phyloP scores from a whole-genome alignment of 2,329 filamentous ascomycete genomes.

The Ilyonectria sp. region DNA sequence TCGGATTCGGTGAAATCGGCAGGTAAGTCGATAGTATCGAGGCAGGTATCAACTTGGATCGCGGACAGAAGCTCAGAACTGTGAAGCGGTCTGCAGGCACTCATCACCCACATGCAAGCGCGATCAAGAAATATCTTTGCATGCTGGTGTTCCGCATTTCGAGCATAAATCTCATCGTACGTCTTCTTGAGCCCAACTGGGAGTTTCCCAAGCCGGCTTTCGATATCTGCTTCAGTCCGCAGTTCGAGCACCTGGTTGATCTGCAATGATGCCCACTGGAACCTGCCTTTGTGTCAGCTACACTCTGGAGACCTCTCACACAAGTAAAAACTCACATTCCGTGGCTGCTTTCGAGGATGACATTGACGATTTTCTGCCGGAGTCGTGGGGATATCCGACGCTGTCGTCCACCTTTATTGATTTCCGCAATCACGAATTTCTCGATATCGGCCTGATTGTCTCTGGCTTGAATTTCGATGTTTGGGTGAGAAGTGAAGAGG shows the following conservation, averaged over 20 bases:
- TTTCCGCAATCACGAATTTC: slow-evolving; percentile 4
- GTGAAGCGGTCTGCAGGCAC: background rate
- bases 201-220: slow-evolving; percentile 1
- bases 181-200: slow-evolving; percentile 7
- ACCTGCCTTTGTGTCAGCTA: background rate
- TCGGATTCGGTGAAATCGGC: background rate
- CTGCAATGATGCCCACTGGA: slow-evolving; percentile 15
- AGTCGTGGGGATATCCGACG: background rate
- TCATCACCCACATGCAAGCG: slow-evolving; percentile 5
- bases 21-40: background rate
- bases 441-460: slow-evolving; percentile 17
- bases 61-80: background rate
- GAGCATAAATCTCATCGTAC: slow-evolving; percentile 13
- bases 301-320: too few relatives aligned
- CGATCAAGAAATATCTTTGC: background rate
- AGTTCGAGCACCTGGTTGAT: slow-evolving; percentile 9
- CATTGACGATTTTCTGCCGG: background rate
- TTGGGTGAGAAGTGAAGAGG: background rate
- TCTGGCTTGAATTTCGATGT: background rate
- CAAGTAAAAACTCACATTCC: slow-evolving; percentile 4
- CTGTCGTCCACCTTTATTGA: background rate
- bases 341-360: background rate
- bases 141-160: background rate
- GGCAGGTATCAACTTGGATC: background rate
- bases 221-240: slow-evolving; percentile 2